These are phyloP conservation scores for Chlorociboria aeruginascens DNA, from an alignment of 495 filamentous ascomycete species.

Conservation along the genomic window DNA sequence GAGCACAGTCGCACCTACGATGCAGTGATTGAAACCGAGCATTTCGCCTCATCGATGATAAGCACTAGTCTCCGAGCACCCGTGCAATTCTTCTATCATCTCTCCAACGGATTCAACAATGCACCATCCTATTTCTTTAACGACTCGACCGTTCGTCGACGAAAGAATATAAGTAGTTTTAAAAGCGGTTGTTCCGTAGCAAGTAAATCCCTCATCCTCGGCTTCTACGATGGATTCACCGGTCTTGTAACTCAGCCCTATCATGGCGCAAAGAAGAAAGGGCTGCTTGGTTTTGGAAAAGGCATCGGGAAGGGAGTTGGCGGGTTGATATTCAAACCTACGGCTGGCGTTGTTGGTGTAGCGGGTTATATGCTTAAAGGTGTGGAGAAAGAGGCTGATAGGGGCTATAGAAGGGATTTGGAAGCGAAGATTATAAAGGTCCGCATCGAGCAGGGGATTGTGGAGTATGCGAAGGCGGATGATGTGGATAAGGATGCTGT, in stretches of 20 bases:
- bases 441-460: conserved; percentile 20
- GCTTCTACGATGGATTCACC: conserved; percentile 60
- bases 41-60: conserved; percentile 12
- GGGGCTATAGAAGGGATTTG: conserved; percentile 21
- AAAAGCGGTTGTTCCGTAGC: conserved; percentile 55
- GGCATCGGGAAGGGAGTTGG: conserved; percentile 67
- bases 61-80: conserved; percentile 11
- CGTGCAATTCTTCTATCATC: conserved; percentile 21
- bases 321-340: conserved; percentile 54
- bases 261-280: conserved; percentile 43
- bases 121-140: conserved; percentile 12
- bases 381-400: conserved; percentile 48
- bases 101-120: conserved; percentile 22
- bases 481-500: conserved; percentile 18
- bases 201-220: conserved; percentile 47
- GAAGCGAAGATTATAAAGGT: conserved; percentile 19
- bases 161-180: conserved; percentile 53
- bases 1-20: conserved; percentile 16
- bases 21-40: conserved; percentile 9
- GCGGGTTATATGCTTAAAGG: conserved; percentile 51
- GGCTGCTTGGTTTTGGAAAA: conserved; percentile 44
- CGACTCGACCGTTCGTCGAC: conserved; percentile 23
- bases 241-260: conserved; percentile 57
- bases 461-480: conserved; percentile 11
- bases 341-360: conserved; percentile 31